These are phyloP conservation scores for Pelargonium fulgidum DNA, from an alignment of 441 rosid species.

Conservation along the genomic window DNA sequence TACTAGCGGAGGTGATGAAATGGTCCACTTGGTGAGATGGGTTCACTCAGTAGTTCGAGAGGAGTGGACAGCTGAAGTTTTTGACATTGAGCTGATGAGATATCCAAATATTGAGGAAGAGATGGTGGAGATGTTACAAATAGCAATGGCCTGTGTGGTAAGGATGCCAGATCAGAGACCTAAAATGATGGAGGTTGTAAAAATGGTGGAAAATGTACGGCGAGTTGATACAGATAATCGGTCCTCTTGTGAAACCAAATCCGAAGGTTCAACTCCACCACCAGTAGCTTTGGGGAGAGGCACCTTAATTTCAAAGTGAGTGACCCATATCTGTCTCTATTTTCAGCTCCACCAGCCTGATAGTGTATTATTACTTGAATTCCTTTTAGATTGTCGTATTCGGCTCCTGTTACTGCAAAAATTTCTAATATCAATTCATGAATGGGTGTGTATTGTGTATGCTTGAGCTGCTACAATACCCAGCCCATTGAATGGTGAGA, in stretches of 20 bases:
- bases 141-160: slow-evolving; percentile 67
- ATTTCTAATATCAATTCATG: too few relatives aligned
- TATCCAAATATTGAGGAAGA: slow-evolving; percentile 55
- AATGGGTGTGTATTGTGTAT: too few relatives aligned
- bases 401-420: too few relatives aligned
- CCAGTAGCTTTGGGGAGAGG: not conserved
- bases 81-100: slow-evolving; percentile 55
- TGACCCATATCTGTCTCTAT: too few relatives aligned
- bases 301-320: too few relatives aligned
- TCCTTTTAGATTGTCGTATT: too few relatives aligned
- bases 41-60: slow-evolving; percentile 72
- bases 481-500: too few relatives aligned
- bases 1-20: slow-evolving; percentile 48
- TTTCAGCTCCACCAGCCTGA: too few relatives aligned
- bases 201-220: slow-evolving; percentile 53
- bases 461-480: too few relatives aligned
- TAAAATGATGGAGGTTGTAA: slow-evolving; percentile 49
- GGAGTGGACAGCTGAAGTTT: slow-evolving; percentile 81
- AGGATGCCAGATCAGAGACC: slow-evolving; percentile 53
- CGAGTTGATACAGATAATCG: slow-evolving; percentile 41
- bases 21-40: slow-evolving; percentile 64
- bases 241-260: slow-evolving; percentile 32
- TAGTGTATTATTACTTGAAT: too few relatives aligned
- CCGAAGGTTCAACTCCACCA: slow-evolving; percentile 25
- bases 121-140: slow-evolving; percentile 70